Evolutionary conservation across 1,139 yeast species (phyloP).

Genomic region (Pneumocystis murina): DNA sequence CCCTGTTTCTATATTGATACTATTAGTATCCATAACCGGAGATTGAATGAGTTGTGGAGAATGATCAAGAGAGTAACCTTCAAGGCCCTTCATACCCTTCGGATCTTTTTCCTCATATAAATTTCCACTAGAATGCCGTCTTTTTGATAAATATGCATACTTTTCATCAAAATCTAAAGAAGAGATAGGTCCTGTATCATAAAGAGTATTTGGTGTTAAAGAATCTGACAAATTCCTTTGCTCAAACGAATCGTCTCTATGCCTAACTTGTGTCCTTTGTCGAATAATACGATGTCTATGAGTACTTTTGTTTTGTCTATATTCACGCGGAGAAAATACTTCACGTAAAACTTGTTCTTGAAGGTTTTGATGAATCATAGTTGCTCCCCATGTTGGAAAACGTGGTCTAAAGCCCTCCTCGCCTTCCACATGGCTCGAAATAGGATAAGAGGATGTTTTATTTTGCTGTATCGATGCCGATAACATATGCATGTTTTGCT

Average conservation of each 20-base stretch:
- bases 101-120: neutral
- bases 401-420: neutral
- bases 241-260: neutral
- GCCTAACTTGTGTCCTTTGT: neutral
- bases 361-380: constrained; percentile 47
- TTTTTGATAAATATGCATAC: neutral
- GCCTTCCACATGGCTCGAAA: neutral
- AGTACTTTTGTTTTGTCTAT: neutral
- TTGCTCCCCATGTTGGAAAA: constrained; percentile 35
- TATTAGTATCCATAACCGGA: neutral
- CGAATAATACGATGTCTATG: neutral
- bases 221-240: neutral
- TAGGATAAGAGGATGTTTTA: neutral
- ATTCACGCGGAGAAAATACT: constrained; percentile 43
- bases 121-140: neutral
- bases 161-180: neutral
- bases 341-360: constrained; percentile 55
- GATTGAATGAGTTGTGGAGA: neutral
- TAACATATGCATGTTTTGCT: constrained; percentile 12
- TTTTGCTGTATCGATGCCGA: neutral
- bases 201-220: neutral
- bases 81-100: neutral
- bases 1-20: neutral
- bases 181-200: neutral
- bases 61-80: neutral